phyloP scores from a whole-genome alignment of 1,284 basidiomycete species.

The Microbotryum silenes-acaulis region DNA sequence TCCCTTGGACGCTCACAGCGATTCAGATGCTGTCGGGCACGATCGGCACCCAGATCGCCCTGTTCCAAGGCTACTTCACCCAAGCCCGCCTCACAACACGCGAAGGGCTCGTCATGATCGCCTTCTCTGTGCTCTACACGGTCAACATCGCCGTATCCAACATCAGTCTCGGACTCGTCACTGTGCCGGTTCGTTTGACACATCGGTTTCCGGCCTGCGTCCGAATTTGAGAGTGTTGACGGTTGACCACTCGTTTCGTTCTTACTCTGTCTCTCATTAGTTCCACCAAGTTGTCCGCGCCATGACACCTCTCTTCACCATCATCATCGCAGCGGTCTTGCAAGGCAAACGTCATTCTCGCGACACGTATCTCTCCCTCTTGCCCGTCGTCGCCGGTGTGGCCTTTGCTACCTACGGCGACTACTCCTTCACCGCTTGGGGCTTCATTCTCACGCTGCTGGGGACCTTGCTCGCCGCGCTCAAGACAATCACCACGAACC shows the following conservation, averaged over 20 bases:
- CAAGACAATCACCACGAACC: conserved; percentile 82
- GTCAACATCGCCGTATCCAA: conserved; percentile 90
- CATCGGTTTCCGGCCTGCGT: neutral
- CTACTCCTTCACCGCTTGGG: conserved; percentile 53
- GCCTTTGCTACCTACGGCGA: conserved; percentile 58
- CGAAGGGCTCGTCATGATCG: conserved; percentile 58
- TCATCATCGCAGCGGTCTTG: conserved; percentile 57
- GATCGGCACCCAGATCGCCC: conserved; percentile 64
- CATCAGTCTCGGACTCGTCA: conserved; percentile 75
- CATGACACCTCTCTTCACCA: conserved; percentile 80
- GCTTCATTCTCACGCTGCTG: conserved; percentile 72
- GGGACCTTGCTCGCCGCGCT: conserved; percentile 82
- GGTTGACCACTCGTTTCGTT: neutral
- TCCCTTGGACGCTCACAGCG: conserved; percentile 58
- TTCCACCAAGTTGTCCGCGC: conserved; percentile 95
- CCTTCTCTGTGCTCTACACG: conserved; percentile 80
- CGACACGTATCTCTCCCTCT: conserved; percentile 62
- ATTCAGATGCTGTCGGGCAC: conserved; percentile 35
- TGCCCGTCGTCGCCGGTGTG: conserved; percentile 84
- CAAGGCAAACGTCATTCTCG: conserved; percentile 46
- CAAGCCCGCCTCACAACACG: conserved; percentile 52
- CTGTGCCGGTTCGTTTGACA: conserved; percentile 64
- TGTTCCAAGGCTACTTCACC: conserved; percentile 54
- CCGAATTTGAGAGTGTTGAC: no score
- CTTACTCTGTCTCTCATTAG: conserved; percentile 42